Evolutionary conservation across 192 early-diverging fungal genomes (phyloP).

Genomic region (Entomortierella chlamydospora): DNA sequence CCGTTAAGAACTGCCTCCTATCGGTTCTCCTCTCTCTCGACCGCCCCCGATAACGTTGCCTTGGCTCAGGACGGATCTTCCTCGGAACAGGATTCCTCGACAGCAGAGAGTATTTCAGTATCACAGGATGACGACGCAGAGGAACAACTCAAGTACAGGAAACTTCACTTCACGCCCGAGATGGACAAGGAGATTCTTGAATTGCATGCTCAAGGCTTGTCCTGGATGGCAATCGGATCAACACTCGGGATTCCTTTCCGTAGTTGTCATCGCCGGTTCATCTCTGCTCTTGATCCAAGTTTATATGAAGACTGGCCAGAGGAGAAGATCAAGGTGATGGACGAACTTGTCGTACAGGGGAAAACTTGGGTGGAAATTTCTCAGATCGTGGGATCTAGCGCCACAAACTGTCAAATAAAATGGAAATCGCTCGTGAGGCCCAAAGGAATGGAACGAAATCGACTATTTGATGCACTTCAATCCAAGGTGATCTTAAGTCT

Average conservation of each 20-base stretch:
- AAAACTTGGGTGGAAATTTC: conserved; percentile 35
- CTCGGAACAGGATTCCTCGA: no score
- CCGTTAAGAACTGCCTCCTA: not conserved
- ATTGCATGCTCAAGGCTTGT: not conserved
- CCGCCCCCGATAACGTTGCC: not conserved
- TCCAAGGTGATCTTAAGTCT: conserved; percentile 32
- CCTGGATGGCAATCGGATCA: conserved; percentile 37
- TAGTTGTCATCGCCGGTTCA: conserved; percentile 40
- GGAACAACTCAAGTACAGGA: not conserved
- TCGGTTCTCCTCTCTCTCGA: not conserved
- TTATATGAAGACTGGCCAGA: conserved; percentile 17
- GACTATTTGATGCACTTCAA: conserved; percentile 39
- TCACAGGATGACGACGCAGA: not conserved
- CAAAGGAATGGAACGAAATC: conserved; percentile 15
- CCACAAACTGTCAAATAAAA: conserved; percentile 25
- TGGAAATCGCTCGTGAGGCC: conserved; percentile 24
- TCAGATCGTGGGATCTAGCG: not conserved
- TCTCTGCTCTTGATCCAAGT: conserved; percentile 2
- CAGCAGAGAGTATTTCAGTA: not conserved
- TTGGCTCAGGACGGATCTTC: conserved; percentile 2
- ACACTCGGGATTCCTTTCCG: conserved; percentile 20
- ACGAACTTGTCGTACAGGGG: conserved; percentile 24
- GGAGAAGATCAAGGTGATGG: not conserved
- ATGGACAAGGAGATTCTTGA: conserved; percentile 21
- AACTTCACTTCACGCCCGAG: conserved; percentile 34